These are phyloP conservation scores for Botrytis paeoniae DNA, from an alignment of 2,329 filamentous ascomycete genomes.

Conservation along the genomic window DNA sequence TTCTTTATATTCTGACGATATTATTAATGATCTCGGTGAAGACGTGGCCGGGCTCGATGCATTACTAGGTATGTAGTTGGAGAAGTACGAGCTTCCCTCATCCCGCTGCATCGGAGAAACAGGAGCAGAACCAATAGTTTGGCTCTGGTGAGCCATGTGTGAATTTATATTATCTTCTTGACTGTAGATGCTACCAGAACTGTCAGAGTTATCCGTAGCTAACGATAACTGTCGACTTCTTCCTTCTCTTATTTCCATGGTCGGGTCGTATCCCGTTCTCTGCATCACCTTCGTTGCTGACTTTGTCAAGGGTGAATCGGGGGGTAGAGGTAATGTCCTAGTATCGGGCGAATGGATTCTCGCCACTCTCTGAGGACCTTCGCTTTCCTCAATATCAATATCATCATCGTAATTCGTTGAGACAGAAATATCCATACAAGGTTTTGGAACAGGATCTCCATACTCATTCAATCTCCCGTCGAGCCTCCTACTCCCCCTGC, in stretches of 20 bases:
- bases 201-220: constrained; percentile 15
- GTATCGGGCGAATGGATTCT: constrained; percentile 8
- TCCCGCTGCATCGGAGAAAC: background rate
- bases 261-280: constrained; percentile 27
- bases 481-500: constrained; percentile 14
- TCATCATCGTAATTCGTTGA: background rate
- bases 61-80: background rate
- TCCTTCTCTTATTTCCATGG: constrained; percentile 2
- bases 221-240: constrained; percentile 3
- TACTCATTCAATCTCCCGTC: constrained; percentile 13
- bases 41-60: background rate
- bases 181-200: constrained; percentile 15
- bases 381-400: background rate
- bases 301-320: constrained; percentile 20
- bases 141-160: background rate
- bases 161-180: background rate
- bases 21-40: background rate
- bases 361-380: background rate
- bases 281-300: constrained; percentile 29
- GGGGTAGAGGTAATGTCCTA: background rate
- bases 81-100: background rate
- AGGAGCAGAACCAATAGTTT: background rate
- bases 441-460: constrained; percentile 14
- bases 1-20: constrained; percentile 14
- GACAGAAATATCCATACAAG: background rate